Evolutionary conservation across 2,329 filamentous ascomycete species (phyloP), one percentile per base, ranked within the genome.

Genomic region (Beauveria rudraprayagi): DNA sequence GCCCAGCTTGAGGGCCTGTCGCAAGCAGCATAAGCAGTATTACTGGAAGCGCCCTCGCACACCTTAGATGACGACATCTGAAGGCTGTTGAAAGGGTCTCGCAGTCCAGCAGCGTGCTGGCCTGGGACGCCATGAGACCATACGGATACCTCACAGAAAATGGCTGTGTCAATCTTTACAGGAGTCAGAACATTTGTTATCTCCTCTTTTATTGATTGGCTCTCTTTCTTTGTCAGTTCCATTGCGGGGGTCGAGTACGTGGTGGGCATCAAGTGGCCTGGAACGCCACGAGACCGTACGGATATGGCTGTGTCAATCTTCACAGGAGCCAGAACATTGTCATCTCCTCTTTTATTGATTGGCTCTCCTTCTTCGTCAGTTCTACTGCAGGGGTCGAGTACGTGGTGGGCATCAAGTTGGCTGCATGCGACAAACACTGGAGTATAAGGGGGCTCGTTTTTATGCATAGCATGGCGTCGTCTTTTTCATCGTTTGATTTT

Each of bases 11-110:
- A 83, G 94, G 66, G 88, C 87, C 70, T 97, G 94, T 71, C 84
- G 94, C 70, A 97, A 97, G 77, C 91, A 94, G 72, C 94, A 99
- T 76, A 97, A 97, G 84, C 85, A 88, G 85, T 88, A 88, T 68
- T 88, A 85, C 71, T 87, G 85, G 85, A 87, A 87, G 76, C 78
- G 80, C 56, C 84, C 84, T 14, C 78, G 77, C 66, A 87, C 83
- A 16, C 84, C 84, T 54, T 86, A 67, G 75, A 61, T 6, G 50
- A 26, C 6, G 19, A 19, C 30, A 41, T 8, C 22, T 7, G 16
- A 41, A 26, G 43, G 26, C 40, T 26, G 22, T 30, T 41, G 37
- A 17, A 26, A 41, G 19, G 16, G 37, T 24, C 24, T 24, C 24
- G 11, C 11, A 24, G 8, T 5, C 9, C 14, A 10, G 30, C 19